Evolutionary conservation across 441 rosid genomes (phyloP).

Genomic region (Hypseocharis bilobata): DNA sequence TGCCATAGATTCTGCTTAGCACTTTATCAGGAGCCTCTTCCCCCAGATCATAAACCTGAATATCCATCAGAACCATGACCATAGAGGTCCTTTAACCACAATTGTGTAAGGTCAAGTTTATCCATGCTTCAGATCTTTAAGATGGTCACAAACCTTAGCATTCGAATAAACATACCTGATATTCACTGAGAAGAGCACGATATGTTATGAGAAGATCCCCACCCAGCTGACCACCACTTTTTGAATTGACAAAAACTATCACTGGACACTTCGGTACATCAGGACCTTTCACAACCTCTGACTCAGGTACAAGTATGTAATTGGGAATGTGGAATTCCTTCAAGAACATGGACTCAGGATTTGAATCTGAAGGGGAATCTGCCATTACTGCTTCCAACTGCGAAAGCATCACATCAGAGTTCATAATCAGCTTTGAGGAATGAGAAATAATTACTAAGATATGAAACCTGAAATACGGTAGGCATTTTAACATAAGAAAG

Average conservation of each 20-base stretch:
- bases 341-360: conserved; percentile 1
- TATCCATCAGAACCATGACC: neutral
- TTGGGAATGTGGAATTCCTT: conserved; percentile 30
- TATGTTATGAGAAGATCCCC: conserved; percentile 34
- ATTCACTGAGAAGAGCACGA: conserved; percentile 34
- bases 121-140: neutral
- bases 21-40: conserved; percentile 36
- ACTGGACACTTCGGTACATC: conserved; percentile 36
- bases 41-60: conserved; percentile 40
- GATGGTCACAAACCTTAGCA: neutral
- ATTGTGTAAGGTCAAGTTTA: neutral
- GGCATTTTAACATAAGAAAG: no score
- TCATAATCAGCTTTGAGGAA: neutral
- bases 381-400: neutral
- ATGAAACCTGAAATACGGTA: neutral
- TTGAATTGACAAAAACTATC: conserved; percentile 39
- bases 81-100: neutral
- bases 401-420: neutral
- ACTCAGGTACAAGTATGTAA: conserved; percentile 32
- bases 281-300: conserved; percentile 11
- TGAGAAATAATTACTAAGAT: neutral
- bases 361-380: neutral
- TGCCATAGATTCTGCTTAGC: conserved; percentile 30
- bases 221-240: conserved; percentile 47
- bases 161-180: conserved; percentile 27